These are phyloP conservation scores for Calonectria montana DNA, from an alignment of 2,329 filamentous ascomycete genomes.

Conservation along the genomic window DNA sequence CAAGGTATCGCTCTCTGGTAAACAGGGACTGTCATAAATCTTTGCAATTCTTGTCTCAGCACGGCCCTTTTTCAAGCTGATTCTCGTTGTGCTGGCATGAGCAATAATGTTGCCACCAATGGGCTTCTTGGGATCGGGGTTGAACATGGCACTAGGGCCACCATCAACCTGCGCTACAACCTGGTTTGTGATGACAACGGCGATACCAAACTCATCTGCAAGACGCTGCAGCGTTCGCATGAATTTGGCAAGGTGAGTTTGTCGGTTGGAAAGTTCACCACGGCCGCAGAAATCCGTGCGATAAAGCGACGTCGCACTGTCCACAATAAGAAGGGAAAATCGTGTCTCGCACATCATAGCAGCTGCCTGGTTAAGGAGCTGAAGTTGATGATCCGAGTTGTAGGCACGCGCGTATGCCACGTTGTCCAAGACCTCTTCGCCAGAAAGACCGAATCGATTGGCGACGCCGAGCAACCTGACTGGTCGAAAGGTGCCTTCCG, in stretches of 20 bases:
- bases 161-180: conserved; percentile 98
- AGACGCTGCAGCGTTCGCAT: conserved; percentile 86
- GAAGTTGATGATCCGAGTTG: conserved; percentile 97
- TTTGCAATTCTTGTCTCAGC: conserved; percentile 97
- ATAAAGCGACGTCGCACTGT: conserved; percentile 95
- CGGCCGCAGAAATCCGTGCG: conserved; percentile 97
- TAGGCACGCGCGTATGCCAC: conserved; percentile 98
- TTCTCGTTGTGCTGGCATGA: conserved; percentile 92
- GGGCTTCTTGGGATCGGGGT: conserved; percentile 98
- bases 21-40: conserved; percentile 97
- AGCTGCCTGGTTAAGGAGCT: conserved; percentile 92
- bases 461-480: conserved; percentile 92
- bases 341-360: conserved; percentile 99
- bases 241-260: conserved; percentile 89
- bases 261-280: conserved; percentile 93
- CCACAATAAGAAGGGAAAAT: conserved; percentile 94
- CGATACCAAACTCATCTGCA: conserved; percentile 90
- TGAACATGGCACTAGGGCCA: conserved; percentile 97
- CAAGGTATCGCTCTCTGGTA: conserved; percentile 95
- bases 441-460: conserved; percentile 92
- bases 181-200: conserved; percentile 98
- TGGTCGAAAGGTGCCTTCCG: conserved; percentile 95
- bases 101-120: conserved; percentile 99
- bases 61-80: conserved; percentile 95
- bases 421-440: conserved; percentile 97